These are phyloP conservation scores for Fusarium denticulatum DNA, from an alignment of 2,329 filamentous ascomycete genomes.

Conservation along the genomic window DNA sequence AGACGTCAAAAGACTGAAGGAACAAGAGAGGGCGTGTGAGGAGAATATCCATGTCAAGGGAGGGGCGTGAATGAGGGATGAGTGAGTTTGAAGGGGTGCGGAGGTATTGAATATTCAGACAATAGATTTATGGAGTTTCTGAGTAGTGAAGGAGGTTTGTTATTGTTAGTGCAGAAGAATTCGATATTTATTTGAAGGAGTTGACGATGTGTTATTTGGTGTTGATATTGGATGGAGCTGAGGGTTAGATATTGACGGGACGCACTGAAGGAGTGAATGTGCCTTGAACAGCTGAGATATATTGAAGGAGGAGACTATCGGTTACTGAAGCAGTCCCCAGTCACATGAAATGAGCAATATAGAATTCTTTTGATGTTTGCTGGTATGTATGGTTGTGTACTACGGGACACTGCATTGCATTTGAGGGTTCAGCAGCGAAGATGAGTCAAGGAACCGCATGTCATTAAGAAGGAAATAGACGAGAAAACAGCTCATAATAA, in stretches of 20 bases:
- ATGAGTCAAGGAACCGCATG: background rate
- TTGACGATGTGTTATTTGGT: constrained; percentile 1
- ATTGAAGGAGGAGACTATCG: background rate
- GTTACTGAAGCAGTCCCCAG: constrained; percentile 9
- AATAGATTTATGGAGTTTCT: constrained; percentile 28
- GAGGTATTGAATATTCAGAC: constrained; percentile 35
- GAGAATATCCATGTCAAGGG: constrained; percentile 8
- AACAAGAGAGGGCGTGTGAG: constrained; percentile 11
- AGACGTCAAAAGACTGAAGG: background rate
- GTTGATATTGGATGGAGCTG: constrained; percentile 3
- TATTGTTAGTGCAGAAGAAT: constrained; percentile 12
- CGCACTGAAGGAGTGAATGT: background rate
- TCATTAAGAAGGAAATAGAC: background rate
- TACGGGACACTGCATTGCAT: constrained; percentile 1
- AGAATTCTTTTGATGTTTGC: constrained; percentile 12
- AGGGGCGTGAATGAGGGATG: constrained; percentile 31
- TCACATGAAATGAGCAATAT: constrained; percentile 3
- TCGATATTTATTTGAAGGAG: constrained; percentile 10
- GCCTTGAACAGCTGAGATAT: background rate
- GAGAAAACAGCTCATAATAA: background rate
- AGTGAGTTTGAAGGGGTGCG: constrained; percentile 22
- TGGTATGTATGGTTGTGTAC: constrained; percentile 17
- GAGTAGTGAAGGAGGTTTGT: constrained; percentile 11
- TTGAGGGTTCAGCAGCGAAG: background rate
- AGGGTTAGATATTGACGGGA: constrained; percentile 14